Percentiles rank a stretch among this genome's conserved stretches.
phyloP scores from a whole-genome alignment of 306 rosid species.

The Quercus mongolica region DNA sequence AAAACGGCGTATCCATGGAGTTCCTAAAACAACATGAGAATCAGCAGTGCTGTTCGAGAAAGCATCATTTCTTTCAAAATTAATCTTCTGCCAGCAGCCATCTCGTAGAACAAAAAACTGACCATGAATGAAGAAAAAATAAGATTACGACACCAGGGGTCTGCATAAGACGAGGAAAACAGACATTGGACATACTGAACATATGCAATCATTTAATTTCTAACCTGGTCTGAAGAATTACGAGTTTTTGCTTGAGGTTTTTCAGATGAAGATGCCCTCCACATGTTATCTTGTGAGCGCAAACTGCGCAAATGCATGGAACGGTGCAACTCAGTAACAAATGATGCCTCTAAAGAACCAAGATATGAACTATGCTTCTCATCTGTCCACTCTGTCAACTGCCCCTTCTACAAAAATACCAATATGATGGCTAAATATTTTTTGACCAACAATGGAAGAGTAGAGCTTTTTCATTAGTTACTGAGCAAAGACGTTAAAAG shows the following conservation, averaged over 20 bases:
- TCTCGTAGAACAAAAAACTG: constrained; percentile 54
- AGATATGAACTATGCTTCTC: constrained; percentile 68
- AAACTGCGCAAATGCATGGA: constrained; percentile 33
- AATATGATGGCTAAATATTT: constrained; percentile 14
- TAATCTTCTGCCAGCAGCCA: constrained; percentile 53
- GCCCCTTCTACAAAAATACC: constrained; percentile 36
- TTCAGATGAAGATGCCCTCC: constrained; percentile 25
- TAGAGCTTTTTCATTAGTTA: neutral
- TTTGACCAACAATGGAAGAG: constrained; percentile 17
- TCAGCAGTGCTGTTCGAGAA: constrained; percentile 64
- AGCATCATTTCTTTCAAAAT: constrained; percentile 42
- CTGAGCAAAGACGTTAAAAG: neutral
- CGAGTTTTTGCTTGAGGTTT: constrained; percentile 28
- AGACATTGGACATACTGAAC: constrained; percentile 12
- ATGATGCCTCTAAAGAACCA: constrained; percentile 75
- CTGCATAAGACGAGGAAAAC: constrained; percentile 15
- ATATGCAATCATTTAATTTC: constrained; percentile 20
- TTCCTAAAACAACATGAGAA: constrained; percentile 58
- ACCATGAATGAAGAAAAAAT: constrained; percentile 23
- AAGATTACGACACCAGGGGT: constrained; percentile 18
- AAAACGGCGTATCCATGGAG: constrained; percentile 27
- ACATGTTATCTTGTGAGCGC: constrained; percentile 28
- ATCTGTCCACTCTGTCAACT: constrained; percentile 69
- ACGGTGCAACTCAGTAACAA: constrained; percentile 56
- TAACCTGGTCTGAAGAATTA: constrained; percentile 54